phyloP scores from a whole-genome alignment of 139 green algal species.

The Auxenochlorella protothecoides region DNA sequence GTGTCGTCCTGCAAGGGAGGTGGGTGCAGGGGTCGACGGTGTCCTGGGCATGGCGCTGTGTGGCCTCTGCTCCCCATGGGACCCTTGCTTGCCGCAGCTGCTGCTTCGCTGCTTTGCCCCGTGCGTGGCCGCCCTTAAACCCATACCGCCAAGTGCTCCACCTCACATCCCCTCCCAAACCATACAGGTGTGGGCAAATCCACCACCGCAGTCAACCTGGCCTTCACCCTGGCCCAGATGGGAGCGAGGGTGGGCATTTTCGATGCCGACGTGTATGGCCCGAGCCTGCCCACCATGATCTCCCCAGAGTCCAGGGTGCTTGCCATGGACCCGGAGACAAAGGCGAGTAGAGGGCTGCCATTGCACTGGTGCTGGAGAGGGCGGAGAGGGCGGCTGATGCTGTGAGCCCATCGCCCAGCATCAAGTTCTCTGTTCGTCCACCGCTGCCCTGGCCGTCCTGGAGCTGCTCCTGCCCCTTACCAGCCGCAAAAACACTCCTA shows the following conservation, averaged over 20 bases:
- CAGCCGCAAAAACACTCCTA: no score
- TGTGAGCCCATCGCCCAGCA: no score
- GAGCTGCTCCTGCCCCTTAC: no score
- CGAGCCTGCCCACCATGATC: conserved; percentile 92
- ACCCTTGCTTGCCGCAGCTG: no score
- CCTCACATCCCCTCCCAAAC: background rate
- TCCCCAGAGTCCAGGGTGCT: conserved; percentile 61
- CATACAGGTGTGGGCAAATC: conserved; percentile 86
- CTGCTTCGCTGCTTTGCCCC: no score
- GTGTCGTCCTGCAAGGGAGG: conserved; percentile 64
- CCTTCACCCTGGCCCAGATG: conserved; percentile 91
- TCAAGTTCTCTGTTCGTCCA: no score
- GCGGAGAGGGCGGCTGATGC: no score
- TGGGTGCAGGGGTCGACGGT: conserved; percentile 30
- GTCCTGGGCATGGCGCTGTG: no score
- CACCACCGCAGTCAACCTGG: conserved; percentile 92
- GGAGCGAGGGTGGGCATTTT: conserved; percentile 93
- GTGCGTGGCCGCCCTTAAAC: background rate
- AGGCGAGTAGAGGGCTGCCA: background rate
- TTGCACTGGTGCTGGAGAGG: no score
- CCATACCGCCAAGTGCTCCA: background rate
- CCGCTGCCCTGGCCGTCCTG: no score
- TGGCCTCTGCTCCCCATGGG: no score
- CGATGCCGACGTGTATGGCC: conserved; percentile 96
- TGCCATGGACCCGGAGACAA: conserved; percentile 72